Conservation (phyloP, 768 basidiomycete species). For the Podaxis rugospora region DNA sequence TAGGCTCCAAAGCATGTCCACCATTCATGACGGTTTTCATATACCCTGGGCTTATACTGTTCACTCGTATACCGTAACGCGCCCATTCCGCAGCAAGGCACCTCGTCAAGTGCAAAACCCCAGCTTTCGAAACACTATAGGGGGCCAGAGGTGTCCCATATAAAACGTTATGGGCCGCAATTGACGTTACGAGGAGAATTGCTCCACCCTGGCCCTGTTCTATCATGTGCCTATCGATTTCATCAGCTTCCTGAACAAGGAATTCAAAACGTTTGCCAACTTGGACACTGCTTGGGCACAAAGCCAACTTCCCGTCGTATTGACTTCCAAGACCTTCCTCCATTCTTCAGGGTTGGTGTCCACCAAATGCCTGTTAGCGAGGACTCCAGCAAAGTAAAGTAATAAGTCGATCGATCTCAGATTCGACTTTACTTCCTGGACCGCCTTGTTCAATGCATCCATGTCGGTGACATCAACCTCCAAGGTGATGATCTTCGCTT, state of each 20-base stretch:
- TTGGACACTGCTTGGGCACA: constrained; percentile 38
- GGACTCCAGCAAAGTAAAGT: constrained; percentile 40
- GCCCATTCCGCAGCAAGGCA: constrained; percentile 41
- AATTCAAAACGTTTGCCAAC: constrained; percentile 10
- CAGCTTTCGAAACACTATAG: constrained; percentile 40
- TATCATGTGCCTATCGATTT: constrained; percentile 33
- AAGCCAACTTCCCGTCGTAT: constrained; percentile 42
- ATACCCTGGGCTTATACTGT: constrained; percentile 39
- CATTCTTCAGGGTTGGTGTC: constrained; percentile 30
- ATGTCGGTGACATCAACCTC: constrained; percentile 34
- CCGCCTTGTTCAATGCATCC: constrained; percentile 19
- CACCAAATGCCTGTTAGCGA: constrained; percentile 26
- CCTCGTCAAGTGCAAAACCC: constrained; percentile 31
- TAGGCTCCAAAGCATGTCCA: constrained; percentile 25
- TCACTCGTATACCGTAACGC: constrained; percentile 36
- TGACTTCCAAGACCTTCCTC: constrained; percentile 34
- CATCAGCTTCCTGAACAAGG: neutral
- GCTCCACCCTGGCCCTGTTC: constrained; percentile 34
- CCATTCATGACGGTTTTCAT: constrained; percentile 39
- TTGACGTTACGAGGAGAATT: constrained; percentile 39
- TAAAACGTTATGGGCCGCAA: constrained; percentile 36
- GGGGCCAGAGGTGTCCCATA: constrained; percentile 37
- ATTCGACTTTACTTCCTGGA: constrained; percentile 19
- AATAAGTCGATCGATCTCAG: constrained; percentile 33
- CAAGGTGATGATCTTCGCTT: constrained; percentile 26